phyloP scores from a whole-genome alignment of 2,329 filamentous ascomycete species.

The Xylaria sp. region DNA sequence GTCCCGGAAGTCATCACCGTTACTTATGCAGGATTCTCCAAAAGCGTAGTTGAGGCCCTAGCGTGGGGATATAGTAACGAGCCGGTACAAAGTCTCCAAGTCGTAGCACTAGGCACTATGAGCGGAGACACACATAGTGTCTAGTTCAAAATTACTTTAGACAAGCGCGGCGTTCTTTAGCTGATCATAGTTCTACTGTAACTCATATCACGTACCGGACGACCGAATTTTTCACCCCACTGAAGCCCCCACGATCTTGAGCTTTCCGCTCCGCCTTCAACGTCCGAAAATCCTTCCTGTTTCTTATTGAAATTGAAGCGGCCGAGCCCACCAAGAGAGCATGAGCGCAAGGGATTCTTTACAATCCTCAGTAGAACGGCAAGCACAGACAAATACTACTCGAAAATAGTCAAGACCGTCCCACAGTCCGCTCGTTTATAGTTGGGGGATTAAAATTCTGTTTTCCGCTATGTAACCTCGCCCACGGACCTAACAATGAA shows the following conservation, averaged over 20 bases:
- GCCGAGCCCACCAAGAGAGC: neutral
- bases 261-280: neutral
- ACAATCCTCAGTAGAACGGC: neutral
- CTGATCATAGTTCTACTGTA: neutral
- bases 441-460: conserved; percentile 4
- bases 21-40: neutral
- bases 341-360: neutral
- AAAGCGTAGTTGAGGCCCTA: neutral
- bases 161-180: neutral
- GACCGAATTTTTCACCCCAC: conserved; percentile 1
- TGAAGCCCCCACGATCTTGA: neutral
- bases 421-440: conserved; percentile 2
- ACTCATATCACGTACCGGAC: neutral
- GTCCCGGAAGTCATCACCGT: neutral
- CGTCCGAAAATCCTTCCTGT: neutral
- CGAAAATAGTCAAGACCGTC: neutral
- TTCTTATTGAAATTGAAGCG: neutral
- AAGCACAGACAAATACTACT: conserved; percentile 1
- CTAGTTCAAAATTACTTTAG: neutral
- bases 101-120: neutral
- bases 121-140: neutral
- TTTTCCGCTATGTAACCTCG: conserved; percentile 9
- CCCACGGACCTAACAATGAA: neutral
- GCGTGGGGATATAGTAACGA: neutral
- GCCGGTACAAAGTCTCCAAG: neutral